A percentile compares a stretch with the other conserved stretches of the same genome.
Evolutionary conservation across 2,329 filamentous ascomycete genomes (phyloP).

Genomic region (Aspergillus proliferans): DNA sequence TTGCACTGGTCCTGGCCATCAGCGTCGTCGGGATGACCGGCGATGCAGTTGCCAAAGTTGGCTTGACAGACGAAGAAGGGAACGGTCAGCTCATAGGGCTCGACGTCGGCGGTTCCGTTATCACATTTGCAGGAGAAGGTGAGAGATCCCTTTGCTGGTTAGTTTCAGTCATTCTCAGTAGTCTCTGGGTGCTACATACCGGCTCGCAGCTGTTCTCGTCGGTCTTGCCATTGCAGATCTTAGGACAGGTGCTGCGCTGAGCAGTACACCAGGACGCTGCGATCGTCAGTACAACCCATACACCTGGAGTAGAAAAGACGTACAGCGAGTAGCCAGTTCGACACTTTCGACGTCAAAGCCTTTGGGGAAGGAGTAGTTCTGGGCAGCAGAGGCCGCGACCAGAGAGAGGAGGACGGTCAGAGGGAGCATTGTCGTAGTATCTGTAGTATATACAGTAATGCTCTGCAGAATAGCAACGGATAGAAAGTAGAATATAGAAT

Average conservation of each 20-base stretch:
- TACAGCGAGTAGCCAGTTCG: conserved; percentile 11
- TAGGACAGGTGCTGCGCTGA: conserved; percentile 54
- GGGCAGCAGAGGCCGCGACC: conserved; percentile 42
- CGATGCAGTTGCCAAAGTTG: conserved; percentile 47
- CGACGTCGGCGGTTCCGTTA: conserved; percentile 53
- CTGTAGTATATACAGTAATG: background rate
- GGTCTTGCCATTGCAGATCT: conserved; percentile 50
- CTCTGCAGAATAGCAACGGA: background rate
- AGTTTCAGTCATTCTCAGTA: background rate
- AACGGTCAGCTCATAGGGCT: conserved; percentile 52
- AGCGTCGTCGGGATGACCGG: conserved; percentile 39
- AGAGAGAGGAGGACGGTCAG: conserved; percentile 42
- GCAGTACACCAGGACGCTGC: conserved; percentile 53
- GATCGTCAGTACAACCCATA: background rate
- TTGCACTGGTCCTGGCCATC: conserved; percentile 46
- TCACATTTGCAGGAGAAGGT: conserved; percentile 53
- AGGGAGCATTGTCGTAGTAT: conserved; percentile 42
- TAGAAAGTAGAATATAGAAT: background rate
- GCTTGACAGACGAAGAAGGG: conserved; percentile 55
- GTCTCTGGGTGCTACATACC: conserved; percentile 40
- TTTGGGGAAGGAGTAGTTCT: conserved; percentile 37
- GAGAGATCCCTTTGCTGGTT: conserved; percentile 40
- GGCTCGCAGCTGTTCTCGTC: conserved; percentile 50
- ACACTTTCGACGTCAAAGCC: conserved; percentile 41
- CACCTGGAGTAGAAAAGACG: background rate